These are phyloP conservation scores for Urochloa ruziziensis DNA, from an alignment of 176 grass and related monocot species.

Conservation along the genomic window DNA sequence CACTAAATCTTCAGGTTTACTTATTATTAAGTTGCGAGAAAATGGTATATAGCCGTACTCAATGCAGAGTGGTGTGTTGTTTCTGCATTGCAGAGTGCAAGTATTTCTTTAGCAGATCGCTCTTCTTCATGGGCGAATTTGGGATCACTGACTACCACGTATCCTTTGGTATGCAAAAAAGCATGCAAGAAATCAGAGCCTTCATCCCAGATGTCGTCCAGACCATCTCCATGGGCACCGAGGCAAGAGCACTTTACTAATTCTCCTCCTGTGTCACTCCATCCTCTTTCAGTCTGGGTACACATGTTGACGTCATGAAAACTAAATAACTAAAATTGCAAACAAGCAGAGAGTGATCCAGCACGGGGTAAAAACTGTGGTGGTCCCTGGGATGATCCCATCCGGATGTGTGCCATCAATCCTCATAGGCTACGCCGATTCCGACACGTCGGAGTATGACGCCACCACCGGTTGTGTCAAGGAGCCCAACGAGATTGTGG, in stretches of 20 bases:
- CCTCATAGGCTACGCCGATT: background rate
- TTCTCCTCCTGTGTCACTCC: background rate
- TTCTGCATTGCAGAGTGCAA: constrained; percentile 31
- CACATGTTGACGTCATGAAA: background rate
- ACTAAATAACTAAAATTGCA: background rate
- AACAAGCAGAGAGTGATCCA: constrained; percentile 35
- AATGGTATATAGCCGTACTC: too few relatives aligned
- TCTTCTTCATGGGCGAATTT: constrained; percentile 51
- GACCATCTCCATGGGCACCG: constrained; percentile 37
- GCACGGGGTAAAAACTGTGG: constrained; percentile 16
- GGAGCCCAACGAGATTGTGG: constrained; percentile 34
- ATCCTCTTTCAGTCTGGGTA: too few relatives aligned
- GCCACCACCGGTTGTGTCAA: constrained; percentile 43
- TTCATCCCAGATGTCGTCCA: constrained; percentile 38
- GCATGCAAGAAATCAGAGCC: constrained; percentile 26
- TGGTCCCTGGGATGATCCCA: constrained; percentile 13
- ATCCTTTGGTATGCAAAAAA: constrained; percentile 17
- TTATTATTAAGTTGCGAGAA: too few relatives aligned
- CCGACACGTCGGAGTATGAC: constrained; percentile 28
- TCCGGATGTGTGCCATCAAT: constrained; percentile 41
- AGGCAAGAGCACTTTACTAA: constrained; percentile 18
- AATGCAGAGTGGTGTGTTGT: background rate
- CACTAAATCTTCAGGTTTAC: too few relatives aligned
- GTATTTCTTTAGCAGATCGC: constrained; percentile 38
- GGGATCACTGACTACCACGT: constrained; percentile 52